A percentile compares a stretch with the other conserved stretches of the same genome.
Conservation (phyloP, 73 alveolate genomes). For the Paramecium caudatum region DNA sequence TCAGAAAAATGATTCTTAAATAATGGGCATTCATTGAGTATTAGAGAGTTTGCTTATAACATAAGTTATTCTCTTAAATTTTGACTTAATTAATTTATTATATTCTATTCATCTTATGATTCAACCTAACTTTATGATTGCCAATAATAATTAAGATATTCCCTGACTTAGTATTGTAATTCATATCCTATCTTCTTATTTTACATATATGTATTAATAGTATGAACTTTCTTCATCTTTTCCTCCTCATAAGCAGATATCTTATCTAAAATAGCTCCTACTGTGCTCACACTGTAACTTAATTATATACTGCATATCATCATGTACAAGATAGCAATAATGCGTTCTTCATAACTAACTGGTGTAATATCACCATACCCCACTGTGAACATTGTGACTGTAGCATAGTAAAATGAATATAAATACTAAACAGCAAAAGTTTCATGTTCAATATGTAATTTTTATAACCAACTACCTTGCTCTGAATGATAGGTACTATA, state of each 20-base stretch:
- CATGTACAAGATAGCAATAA: constrained; percentile 64
- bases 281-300: constrained; percentile 51
- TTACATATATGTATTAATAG: constrained; percentile 66
- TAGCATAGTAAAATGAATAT: constrained; percentile 54
- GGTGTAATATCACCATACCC: constrained; percentile 75
- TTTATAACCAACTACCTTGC: constrained; percentile 66
- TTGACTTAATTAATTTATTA: constrained; percentile 36
- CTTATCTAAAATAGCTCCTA: constrained; percentile 49
- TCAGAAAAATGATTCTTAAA: constrained; percentile 43
- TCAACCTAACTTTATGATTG: constrained; percentile 45
- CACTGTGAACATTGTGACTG: constrained; percentile 73
- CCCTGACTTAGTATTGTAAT: constrained; percentile 35
- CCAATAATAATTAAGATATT: constrained; percentile 73
- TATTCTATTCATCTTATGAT: constrained; percentile 45
- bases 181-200: constrained; percentile 56
- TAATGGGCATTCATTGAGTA: constrained; percentile 5
- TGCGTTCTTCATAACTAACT: constrained; percentile 52
- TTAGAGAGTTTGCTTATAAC: constrained; percentile 52
- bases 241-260: constrained; percentile 1
- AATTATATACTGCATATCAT: constrained; percentile 66
- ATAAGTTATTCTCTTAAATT: constrained; percentile 65
- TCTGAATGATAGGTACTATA: background rate
- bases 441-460: constrained; percentile 30
- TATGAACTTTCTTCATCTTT: constrained; percentile 40
- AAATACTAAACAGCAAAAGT: constrained; percentile 36